Evolutionary conservation across 768 basidiomycete genomes (phyloP), one percentile per base, ranked within the genome.

Genomic region (Lactarius evosmus): DNA sequence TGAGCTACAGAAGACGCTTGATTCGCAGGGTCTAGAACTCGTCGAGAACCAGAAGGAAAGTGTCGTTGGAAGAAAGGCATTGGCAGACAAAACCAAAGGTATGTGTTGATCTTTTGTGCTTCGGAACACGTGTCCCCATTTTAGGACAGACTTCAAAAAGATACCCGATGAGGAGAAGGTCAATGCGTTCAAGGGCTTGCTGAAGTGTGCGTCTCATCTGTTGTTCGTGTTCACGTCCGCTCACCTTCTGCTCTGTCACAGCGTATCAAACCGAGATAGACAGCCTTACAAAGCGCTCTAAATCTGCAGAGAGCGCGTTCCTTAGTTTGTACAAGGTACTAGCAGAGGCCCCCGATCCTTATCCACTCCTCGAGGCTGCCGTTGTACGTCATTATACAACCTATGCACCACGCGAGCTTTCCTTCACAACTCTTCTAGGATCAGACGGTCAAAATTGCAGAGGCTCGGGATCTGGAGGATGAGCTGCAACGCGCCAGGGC

Each of bases 21-120:
- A 98, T 76, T 79, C 83, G 7, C 96, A 98, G 66, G 95, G 95
- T 4, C 82, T 98, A 36, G 95, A 98, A 75, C 82, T 99, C 16
- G 95, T 99, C 25, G 95, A 98, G 80, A 95, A 95, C 77, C 95
- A 98, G 80, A 99, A 98, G 78, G 96, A 98, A 78, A 93, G 91
- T 68, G 82, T 98, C 51, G 81, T 99, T 3, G 95, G 95, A 11
- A 83, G 97, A 49, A 99, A 98, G 75, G 89, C 87, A 59, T 80
- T 99, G 25, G 93, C 96, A 1, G 97, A 98, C 77, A 89, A 91
- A 74, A 99, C 97, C 0, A 92, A 96, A 80, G 96, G 96, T 91
- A n/a, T 4, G 27, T 9, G 22, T n/a, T 74, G 16, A 29, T 29
- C 5, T 49, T 7, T 2, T 19, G 9, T 17, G 17, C 32, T 53